These are phyloP conservation scores for Xylariaceae sp. DNA, from an alignment of 2,329 filamentous ascomycete genomes.

Conservation along the genomic window DNA sequence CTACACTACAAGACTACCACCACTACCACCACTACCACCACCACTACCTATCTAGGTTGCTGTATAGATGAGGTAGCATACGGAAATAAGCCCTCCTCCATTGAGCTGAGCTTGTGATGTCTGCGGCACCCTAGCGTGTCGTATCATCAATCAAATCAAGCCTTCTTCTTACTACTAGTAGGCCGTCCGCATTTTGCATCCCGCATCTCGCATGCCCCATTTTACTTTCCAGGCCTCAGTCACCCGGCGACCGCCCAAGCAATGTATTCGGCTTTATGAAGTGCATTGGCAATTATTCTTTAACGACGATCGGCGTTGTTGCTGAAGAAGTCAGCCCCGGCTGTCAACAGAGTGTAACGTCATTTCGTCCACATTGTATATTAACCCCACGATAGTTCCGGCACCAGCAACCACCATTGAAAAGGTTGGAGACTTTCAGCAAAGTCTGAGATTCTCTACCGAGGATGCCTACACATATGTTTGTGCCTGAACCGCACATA, in stretches of 20 bases:
- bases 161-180: neutral
- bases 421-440: too few species aligned
- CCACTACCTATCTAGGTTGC: too few species aligned
- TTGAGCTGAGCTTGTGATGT: neutral
- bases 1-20: too few species aligned
- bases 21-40: too few species aligned
- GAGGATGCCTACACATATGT: too few species aligned
- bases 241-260: neutral
- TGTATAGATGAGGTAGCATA: too few species aligned
- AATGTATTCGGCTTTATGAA: neutral
- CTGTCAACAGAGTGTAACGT: neutral
- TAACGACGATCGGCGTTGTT: neutral
- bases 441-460: too few species aligned
- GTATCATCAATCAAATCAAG: neutral
- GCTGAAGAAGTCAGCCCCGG: neutral
- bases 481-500: too few species aligned
- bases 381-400: neutral
- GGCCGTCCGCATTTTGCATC: neutral
- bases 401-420: neutral
- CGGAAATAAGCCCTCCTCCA: neutral
- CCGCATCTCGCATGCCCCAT: neutral
- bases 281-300: neutral
- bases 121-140: neutral
- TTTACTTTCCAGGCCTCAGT: neutral
- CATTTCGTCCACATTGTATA: neutral